These are phyloP conservation scores for Curvularia sp. DNA, from an alignment of 2,329 filamentous ascomycete genomes.

Conservation along the genomic window DNA sequence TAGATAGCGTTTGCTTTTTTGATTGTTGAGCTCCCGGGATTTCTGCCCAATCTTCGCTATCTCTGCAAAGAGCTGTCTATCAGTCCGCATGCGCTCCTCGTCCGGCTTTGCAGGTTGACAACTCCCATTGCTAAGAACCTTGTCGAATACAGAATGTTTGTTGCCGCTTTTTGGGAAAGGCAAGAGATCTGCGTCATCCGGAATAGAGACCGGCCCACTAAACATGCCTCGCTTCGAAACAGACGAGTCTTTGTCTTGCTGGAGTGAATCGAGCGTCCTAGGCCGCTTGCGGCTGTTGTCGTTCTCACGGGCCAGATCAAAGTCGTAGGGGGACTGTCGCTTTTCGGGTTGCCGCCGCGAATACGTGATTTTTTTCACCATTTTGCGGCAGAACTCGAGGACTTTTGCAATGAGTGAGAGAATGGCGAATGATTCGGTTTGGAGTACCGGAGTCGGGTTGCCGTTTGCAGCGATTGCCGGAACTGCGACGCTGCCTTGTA, in stretches of 20 bases:
- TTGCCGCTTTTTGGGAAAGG: slow-evolving; percentile 11
- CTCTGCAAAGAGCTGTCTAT: slow-evolving; percentile 22
- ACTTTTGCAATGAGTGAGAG: slow-evolving; percentile 16
- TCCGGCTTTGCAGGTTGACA: slow-evolving; percentile 14
- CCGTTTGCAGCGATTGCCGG: slow-evolving; percentile 9
- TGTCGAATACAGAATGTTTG: slow-evolving; percentile 24
- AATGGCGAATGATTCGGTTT: slow-evolving; percentile 15
- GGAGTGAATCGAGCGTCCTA: slow-evolving; percentile 15
- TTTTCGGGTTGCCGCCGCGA: slow-evolving; percentile 25
- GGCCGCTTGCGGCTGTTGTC: slow-evolving; percentile 25
- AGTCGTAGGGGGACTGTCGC: slow-evolving; percentile 13
- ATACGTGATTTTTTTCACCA: slow-evolving; percentile 30
- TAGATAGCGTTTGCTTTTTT: slow-evolving; percentile 22
- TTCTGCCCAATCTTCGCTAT: slow-evolving; percentile 16
- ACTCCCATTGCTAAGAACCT: slow-evolving; percentile 17
- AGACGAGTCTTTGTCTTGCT: slow-evolving; percentile 9
- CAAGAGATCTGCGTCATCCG: slow-evolving; percentile 18
- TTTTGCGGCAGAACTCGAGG: slow-evolving; percentile 15
- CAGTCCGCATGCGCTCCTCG: slow-evolving; percentile 17
- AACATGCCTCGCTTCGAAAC: slow-evolving; percentile 23
- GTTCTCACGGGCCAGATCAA: slow-evolving; percentile 15
- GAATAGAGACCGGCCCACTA: slow-evolving; percentile 28
- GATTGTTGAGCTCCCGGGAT: slow-evolving; percentile 4
- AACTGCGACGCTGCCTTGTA: slow-evolving; percentile 13
- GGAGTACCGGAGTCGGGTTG: slow-evolving; percentile 5